Conservation (phyloP, 2,329 filamentous ascomycete species). For the Aspergillus sp. region DNA sequence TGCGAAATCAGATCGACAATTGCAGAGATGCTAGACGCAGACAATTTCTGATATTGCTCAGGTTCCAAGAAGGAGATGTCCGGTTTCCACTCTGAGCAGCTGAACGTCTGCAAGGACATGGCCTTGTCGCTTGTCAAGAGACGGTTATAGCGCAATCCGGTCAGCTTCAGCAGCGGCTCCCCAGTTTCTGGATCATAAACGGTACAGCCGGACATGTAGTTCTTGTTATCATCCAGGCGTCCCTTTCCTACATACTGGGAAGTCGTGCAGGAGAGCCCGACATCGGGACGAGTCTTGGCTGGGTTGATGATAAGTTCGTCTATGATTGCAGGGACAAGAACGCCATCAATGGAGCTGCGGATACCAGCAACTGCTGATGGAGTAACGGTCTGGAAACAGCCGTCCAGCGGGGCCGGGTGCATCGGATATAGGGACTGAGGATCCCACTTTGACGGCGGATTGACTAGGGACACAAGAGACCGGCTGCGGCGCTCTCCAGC, state of each 20-base stretch:
- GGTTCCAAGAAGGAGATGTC: neutral
- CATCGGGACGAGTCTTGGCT: neutral
- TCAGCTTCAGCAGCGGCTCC: neutral
- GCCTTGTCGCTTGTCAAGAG: neutral
- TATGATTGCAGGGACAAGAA: neutral
- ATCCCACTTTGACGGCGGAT: neutral
- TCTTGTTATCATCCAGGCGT: neutral
- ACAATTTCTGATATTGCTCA: neutral
- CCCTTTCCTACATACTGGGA: neutral
- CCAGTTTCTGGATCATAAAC: neutral
- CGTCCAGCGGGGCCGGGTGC: neutral
- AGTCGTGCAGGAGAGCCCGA: neutral
- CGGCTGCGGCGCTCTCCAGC: neutral
- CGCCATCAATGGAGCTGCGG: neutral
- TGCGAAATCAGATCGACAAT: no score
- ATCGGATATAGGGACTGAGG: neutral
- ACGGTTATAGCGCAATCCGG: neutral
- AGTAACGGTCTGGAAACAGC: neutral
- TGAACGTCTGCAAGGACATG: neutral
- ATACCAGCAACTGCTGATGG: neutral
- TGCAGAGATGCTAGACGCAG: no score
- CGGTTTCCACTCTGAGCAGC: neutral
- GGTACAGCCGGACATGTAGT: neutral
- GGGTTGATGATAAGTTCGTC: neutral
- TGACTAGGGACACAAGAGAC: neutral